Evolutionary conservation across 495 filamentous ascomycete species (phyloP).

Genomic region (Ramalina intermedia): DNA sequence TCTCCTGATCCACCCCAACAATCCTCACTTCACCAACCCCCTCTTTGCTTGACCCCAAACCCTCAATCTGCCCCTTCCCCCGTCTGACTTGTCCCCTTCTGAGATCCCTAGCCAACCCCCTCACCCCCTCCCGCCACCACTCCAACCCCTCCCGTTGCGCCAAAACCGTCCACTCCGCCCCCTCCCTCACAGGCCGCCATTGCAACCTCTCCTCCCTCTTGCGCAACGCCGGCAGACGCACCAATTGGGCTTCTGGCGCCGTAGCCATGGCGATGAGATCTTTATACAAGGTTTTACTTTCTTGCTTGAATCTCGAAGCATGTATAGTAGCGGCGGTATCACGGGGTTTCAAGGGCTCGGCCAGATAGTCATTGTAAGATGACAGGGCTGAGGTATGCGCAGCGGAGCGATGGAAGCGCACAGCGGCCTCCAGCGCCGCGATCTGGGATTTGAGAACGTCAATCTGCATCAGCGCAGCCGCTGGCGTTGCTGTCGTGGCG

Average conservation of each 20-base stretch:
- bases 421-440: constrained; percentile 51
- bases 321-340: neutral
- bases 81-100: no score
- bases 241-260: constrained; percentile 1
- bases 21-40: no score
- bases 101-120: constrained; percentile 1
- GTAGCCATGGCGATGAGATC: constrained; percentile 12
- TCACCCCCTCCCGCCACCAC: constrained; percentile 12
- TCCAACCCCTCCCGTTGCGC: constrained; percentile 12
- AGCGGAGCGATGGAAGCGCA: constrained; percentile 50
- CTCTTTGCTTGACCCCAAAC: no score
- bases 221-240: neutral
- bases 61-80: no score
- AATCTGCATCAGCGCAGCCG: constrained; percentile 57
- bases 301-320: neutral
- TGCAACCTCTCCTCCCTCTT: constrained; percentile 8
- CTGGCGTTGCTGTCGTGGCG: constrained; percentile 24
- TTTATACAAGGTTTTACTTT: constrained; percentile 13
- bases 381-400: constrained; percentile 4
- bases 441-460: constrained; percentile 59
- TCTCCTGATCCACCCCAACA: no score
- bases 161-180: constrained; percentile 6
- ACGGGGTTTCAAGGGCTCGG: neutral
- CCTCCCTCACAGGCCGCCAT: constrained; percentile 12
- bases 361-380: constrained; percentile 2